Evolutionary conservation across 176 grass and related monocot species (phyloP).

Genomic region (Carex myosuroides): DNA sequence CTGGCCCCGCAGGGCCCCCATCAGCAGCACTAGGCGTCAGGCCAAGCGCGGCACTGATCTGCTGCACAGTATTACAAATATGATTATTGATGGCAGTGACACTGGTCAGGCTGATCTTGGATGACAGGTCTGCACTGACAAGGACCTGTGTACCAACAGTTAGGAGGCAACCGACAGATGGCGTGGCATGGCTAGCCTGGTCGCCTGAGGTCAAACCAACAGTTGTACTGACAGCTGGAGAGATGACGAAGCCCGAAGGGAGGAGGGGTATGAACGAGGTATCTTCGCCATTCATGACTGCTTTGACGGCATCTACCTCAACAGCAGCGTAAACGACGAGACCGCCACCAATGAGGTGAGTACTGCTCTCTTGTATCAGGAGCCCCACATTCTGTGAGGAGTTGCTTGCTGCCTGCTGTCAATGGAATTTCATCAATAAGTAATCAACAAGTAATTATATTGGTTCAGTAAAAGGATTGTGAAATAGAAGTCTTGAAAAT

Average conservation of each 20-base stretch:
- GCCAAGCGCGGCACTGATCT: slow-evolving; percentile 67
- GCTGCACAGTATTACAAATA: slow-evolving; percentile 68
- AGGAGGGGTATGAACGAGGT: slow-evolving; percentile 88
- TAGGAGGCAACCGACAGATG: slow-evolving; percentile 46
- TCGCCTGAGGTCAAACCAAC: slow-evolving; percentile 11
- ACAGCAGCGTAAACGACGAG: slow-evolving; percentile 70
- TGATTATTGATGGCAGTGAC: slow-evolving; percentile 85
- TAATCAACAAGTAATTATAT: neutral
- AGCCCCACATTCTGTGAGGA: slow-evolving; percentile 96
- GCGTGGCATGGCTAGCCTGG: neutral
- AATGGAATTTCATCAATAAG: neutral
- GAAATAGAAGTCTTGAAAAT: neutral
- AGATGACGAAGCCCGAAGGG: slow-evolving; percentile 77
- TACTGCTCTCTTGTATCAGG: slow-evolving; percentile 97
- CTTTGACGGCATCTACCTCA: slow-evolving; percentile 85
- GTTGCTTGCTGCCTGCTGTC: slow-evolving; percentile 74
- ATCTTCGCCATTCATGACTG: slow-evolving; percentile 87
- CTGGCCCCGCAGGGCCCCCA: slow-evolving; percentile 16
- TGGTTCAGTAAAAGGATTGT: neutral
- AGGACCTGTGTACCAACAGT: slow-evolving; percentile 89
- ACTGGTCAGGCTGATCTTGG: slow-evolving; percentile 85
- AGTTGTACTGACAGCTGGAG: slow-evolving; percentile 38
- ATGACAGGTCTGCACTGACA: slow-evolving; percentile 71
- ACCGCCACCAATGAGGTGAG: slow-evolving; percentile 64
- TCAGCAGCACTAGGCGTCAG: slow-evolving; percentile 22